Conservation (phyloP, 805 yeast species). For the Ogataea nitratoaversa region DNA sequence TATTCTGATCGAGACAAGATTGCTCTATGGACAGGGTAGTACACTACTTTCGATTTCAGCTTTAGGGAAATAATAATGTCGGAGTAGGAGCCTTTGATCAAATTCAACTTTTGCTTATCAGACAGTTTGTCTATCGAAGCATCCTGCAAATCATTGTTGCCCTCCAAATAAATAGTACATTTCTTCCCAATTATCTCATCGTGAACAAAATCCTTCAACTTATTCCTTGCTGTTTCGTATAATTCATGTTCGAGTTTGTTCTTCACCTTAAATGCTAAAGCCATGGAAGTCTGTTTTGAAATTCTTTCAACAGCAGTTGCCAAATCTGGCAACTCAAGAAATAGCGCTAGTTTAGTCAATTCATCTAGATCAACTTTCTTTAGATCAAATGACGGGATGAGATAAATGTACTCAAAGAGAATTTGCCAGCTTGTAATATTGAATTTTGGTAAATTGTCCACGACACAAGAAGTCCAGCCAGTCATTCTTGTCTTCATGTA, state of each 20-base stretch:
- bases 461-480: background rate
- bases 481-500: conserved; percentile 2
- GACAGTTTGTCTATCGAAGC: too few relatives aligned
- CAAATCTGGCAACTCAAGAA: conserved; percentile 36
- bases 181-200: conserved; percentile 22
- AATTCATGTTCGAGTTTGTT: conserved; percentile 31
- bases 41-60: conserved; percentile 21
- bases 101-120: conserved; percentile 18
- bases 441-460: conserved; percentile 10
- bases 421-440: conserved; percentile 31
- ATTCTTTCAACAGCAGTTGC: conserved; percentile 28
- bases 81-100: conserved; percentile 33
- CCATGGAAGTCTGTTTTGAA: conserved; percentile 11
- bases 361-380: conserved; percentile 25
- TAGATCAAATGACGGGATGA: conserved; percentile 29
- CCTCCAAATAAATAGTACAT: background rate
- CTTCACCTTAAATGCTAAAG: conserved; percentile 28
- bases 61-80: conserved; percentile 44
- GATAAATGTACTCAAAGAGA: conserved; percentile 24
- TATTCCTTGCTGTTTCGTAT: conserved; percentile 34
- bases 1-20: conserved; percentile 59
- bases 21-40: conserved; percentile 63
- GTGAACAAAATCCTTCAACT: conserved; percentile 30
- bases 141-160: conserved; percentile 1
- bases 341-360: conserved; percentile 31